Evolutionary conservation across 768 basidiomycete genomes (phyloP).

Genomic region (Podaxis sp.): DNA sequence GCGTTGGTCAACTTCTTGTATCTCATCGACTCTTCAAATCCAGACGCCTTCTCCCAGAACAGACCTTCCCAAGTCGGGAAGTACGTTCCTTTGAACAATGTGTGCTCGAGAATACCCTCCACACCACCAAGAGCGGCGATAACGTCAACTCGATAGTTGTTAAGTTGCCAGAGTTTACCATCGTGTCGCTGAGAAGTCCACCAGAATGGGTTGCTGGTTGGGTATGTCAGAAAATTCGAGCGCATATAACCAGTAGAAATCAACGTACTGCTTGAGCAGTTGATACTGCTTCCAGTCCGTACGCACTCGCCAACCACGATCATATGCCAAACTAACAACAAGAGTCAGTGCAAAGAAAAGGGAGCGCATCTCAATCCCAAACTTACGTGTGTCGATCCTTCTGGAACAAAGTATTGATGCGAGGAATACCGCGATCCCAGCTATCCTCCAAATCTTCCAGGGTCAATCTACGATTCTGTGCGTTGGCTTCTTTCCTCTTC

Average conservation of each 20-base stretch:
- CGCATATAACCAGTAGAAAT: not conserved
- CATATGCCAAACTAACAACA: constrained; percentile 77
- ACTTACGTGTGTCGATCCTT: constrained; percentile 91
- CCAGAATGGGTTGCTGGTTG: constrained; percentile 90
- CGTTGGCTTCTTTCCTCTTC: constrained; percentile 99
- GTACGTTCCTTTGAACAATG: constrained; percentile 95
- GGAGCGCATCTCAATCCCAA: not conserved
- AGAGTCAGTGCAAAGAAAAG: constrained; percentile 10
- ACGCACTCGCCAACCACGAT: constrained; percentile 98
- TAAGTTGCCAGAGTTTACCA: constrained; percentile 94
- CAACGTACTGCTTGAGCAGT: constrained; percentile 76
- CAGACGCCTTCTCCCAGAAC: constrained; percentile 98
- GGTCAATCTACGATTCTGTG: constrained; percentile 94
- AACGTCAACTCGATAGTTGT: constrained; percentile 98
- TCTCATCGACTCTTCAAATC: constrained; percentile 95
- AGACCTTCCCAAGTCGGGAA: constrained; percentile 98
- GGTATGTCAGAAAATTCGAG: constrained; percentile 12
- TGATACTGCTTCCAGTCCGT: constrained; percentile 99
- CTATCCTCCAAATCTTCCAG: constrained; percentile 97
- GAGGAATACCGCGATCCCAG: constrained; percentile 98
- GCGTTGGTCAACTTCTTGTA: constrained; percentile 98
- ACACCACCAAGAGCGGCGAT: constrained; percentile 98
- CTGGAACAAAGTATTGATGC: constrained; percentile 99
- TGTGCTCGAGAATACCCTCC: constrained; percentile 95
- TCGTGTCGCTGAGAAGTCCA: constrained; percentile 99